Evolutionary conservation across 805 yeast species (phyloP).

Genomic region (Isabelozyma pseudorhagii): DNA sequence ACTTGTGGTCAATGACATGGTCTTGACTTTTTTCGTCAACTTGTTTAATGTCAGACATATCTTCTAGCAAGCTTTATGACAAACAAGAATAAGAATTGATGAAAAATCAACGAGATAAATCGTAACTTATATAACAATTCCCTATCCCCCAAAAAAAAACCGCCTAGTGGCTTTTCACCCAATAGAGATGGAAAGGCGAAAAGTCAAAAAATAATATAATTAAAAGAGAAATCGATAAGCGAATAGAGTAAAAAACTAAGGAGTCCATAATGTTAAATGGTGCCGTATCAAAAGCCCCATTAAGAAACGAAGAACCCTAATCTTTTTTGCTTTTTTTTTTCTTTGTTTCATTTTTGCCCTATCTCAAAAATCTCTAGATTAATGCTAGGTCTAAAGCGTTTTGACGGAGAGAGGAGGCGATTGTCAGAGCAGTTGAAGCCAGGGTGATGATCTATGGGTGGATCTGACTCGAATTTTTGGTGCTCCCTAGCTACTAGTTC

Average conservation of each 20-base stretch:
- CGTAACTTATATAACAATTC: background rate
- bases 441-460: no score
- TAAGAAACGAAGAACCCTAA: background rate
- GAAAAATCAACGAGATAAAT: background rate
- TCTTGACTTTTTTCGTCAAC: background rate
- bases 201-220: background rate
- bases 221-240: background rate
- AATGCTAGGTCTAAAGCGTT: no score
- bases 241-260: background rate
- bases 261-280: background rate
- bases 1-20: background rate
- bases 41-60: background rate
- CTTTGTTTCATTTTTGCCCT: no score
- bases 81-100: no score
- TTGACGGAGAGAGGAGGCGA: no score
- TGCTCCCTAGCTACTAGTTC: no score
- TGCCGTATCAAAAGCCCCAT: background rate
- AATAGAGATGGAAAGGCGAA: background rate
- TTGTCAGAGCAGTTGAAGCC: no score
- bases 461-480: no score
- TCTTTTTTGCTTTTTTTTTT: background rate
- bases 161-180: background rate
- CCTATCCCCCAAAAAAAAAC: background rate
- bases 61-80: no score
- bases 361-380: no score